Conservation (phyloP, 768 basidiomycete species). For the Gymnopilus junonius region DNA sequence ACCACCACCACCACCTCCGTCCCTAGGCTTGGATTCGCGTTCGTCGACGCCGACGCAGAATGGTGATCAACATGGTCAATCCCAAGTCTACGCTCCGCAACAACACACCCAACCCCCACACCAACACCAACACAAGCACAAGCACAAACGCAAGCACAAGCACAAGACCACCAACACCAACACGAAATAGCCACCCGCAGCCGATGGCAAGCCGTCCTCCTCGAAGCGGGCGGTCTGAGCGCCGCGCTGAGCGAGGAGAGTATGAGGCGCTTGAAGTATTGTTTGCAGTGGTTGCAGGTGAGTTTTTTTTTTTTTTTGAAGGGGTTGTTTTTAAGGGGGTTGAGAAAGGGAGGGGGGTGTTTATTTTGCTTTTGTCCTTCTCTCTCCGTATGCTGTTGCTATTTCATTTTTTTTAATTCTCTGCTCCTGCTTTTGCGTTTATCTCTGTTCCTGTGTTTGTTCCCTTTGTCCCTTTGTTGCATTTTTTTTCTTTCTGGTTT, state of each 20-base stretch:
- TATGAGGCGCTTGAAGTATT: conserved; percentile 85
- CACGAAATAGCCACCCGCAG: conserved; percentile 68
- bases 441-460: too few relatives aligned
- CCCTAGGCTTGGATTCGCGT: conserved; percentile 4
- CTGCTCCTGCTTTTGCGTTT: too few relatives aligned
- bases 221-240: conserved; percentile 87
- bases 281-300: conserved; percentile 87
- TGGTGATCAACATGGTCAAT: too few relatives aligned
- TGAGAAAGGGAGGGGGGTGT: too few relatives aligned
- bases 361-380: too few relatives aligned
- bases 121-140: not conserved
- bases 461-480: too few relatives aligned
- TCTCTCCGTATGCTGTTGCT: too few relatives aligned
- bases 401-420: too few relatives aligned
- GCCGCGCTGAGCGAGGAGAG: conserved; percentile 92
- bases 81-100: too few relatives aligned
- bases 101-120: not conserved
- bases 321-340: too few relatives aligned
- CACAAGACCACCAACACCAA: not conserved
- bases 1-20: conserved; percentile 32
- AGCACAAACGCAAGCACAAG: not conserved
- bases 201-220: conserved; percentile 82
- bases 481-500: too few relatives aligned
- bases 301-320: conserved; percentile 24
- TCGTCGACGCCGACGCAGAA: conserved; percentile 20